Evolutionary conservation across 768 basidiomycete genomes (phyloP).

Genomic region (Mycena sanguinolenta): DNA sequence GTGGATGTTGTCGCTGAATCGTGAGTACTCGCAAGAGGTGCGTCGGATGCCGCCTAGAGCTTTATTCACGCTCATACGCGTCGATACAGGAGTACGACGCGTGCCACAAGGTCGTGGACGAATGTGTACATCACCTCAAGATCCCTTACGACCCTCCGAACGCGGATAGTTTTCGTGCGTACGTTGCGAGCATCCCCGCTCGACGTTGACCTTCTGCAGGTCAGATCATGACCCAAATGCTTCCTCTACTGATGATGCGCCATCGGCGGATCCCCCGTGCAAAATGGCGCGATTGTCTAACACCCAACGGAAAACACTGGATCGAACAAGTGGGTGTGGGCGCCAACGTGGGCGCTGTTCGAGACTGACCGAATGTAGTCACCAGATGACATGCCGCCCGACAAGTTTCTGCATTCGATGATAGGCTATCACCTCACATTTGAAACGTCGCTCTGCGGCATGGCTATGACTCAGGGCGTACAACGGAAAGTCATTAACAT

Average conservation of each 20-base stretch:
- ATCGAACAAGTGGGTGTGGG: slow-evolving; percentile 75
- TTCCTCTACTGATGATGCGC: slow-evolving; percentile 89
- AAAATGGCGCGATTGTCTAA: slow-evolving; percentile 78
- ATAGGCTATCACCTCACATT: slow-evolving; percentile 84
- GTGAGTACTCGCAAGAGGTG: slow-evolving; percentile 78
- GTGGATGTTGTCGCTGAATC: slow-evolving; percentile 85
- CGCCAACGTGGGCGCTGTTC: slow-evolving; percentile 2
- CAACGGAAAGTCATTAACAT: slow-evolving; percentile 84
- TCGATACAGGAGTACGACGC: slow-evolving; percentile 77
- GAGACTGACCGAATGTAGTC: slow-evolving; percentile 49
- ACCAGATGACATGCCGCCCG: slow-evolving; percentile 72
- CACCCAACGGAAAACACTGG: slow-evolving; percentile 80
- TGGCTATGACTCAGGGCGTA: slow-evolving; percentile 87
- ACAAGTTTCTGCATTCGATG: slow-evolving; percentile 77
- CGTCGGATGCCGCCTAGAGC: slow-evolving; percentile 36
- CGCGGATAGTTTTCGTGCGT: slow-evolving; percentile 77
- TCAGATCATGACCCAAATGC: slow-evolving; percentile 77
- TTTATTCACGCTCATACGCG: slow-evolving; percentile 29
- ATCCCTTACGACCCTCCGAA: slow-evolving; percentile 68
- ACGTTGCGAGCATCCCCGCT: neutral
- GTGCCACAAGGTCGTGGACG: slow-evolving; percentile 70
- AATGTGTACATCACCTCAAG: slow-evolving; percentile 71
- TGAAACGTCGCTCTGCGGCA: slow-evolving; percentile 80
- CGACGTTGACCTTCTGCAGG: slow-evolving; percentile 55
- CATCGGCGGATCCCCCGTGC: slow-evolving; percentile 83